Evolutionary conservation across 2,329 filamentous ascomycete genomes (phyloP).

Genomic region (Fusarium liriodendri): DNA sequence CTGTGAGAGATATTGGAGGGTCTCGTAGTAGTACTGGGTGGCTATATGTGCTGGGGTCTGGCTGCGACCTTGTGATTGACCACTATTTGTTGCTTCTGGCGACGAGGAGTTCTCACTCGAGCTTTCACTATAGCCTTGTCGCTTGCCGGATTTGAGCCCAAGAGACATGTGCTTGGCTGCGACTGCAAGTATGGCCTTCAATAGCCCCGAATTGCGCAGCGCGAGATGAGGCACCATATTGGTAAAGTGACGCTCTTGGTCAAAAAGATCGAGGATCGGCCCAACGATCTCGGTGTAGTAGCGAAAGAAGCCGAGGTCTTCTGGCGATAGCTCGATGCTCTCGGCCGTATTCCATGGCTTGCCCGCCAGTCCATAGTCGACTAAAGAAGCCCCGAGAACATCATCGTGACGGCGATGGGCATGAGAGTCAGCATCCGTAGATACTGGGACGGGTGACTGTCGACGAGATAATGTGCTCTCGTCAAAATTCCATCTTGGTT

Average conservation of each 20-base stretch:
- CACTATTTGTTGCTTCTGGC: slow-evolving; percentile 1
- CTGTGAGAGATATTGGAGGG: slow-evolving; percentile 69
- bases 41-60: neutral
- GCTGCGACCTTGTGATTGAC: neutral
- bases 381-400: neutral
- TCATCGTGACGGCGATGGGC: neutral
- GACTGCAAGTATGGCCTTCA: slow-evolving; percentile 24
- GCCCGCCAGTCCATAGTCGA: neutral
- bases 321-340: neutral
- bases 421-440: neutral
- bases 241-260: neutral
- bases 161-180: slow-evolving; percentile 10
- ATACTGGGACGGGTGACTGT: neutral
- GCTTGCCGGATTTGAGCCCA: neutral
- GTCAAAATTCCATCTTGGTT: neutral
- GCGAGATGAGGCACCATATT: neutral
- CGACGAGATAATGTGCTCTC: neutral
- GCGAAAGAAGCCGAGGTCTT: neutral
- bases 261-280: neutral
- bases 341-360: neutral
- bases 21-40: slow-evolving; percentile 70
- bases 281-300: neutral
- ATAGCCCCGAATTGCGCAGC: slow-evolving; percentile 15
- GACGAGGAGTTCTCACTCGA: neutral
- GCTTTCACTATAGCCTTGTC: neutral